Evolutionary conservation across 73 alveolate species (phyloP).

Genomic region (Effrenium voratum): DNA sequence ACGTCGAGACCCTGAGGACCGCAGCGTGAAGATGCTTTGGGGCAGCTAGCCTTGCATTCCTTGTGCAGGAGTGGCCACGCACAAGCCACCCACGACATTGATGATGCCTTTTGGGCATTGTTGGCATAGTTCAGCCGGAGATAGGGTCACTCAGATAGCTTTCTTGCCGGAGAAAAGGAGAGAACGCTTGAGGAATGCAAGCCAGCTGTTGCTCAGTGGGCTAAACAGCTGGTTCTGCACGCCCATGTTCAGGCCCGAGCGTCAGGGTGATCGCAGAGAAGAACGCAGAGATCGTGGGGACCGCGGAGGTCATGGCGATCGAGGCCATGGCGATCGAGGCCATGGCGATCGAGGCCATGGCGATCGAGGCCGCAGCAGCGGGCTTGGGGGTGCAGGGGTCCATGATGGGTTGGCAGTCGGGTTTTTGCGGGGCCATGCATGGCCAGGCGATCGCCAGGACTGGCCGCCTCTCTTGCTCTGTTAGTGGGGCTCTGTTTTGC

Average conservation of each 20-base stretch:
- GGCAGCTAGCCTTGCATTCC: background rate
- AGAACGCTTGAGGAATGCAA: background rate
- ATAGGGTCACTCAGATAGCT: background rate
- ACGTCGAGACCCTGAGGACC: slow-evolving; percentile 44
- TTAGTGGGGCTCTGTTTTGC: too few relatives aligned
- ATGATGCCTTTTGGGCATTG: slow-evolving; percentile 79
- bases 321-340: slow-evolving; percentile 8
- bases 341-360: background rate
- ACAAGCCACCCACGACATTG: slow-evolving; percentile 89
- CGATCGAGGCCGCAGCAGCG: background rate
- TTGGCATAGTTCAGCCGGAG: background rate
- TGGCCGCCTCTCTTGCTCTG: too few relatives aligned
- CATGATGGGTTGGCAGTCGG: too few relatives aligned
- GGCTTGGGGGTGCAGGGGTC: background rate
- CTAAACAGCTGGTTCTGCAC: background rate
- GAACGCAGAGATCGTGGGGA: background rate
- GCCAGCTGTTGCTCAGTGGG: background rate
- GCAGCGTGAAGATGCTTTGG: background rate
- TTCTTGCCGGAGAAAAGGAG: background rate
- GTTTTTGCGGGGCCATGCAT: too few relatives aligned
- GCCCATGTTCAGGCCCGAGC: background rate
- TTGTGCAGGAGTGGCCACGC: slow-evolving; percentile 49
- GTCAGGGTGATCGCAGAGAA: background rate
- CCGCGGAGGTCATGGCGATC: background rate
- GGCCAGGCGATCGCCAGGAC: too few relatives aligned